Evolutionary conservation across 768 basidiomycete species (phyloP), one percentile per base, ranked within the genome.

Genomic region (Phlegmacium glaucopus): DNA sequence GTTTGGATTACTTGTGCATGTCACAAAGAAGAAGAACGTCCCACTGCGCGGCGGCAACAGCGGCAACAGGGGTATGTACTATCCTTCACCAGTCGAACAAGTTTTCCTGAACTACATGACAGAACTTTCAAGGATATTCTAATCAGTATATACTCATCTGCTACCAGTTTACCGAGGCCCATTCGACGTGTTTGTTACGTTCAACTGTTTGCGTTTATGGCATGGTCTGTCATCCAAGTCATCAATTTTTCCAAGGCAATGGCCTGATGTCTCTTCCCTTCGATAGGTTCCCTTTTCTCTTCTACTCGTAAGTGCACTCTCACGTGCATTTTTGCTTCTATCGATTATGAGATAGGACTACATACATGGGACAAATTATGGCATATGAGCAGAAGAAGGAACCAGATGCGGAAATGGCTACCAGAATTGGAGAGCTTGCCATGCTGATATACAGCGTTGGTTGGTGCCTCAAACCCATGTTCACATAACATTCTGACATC

Each of bases 191-290:
- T 97, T 9, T 97, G 94, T 63, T 83, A 86, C 59, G 94, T 96
- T 3, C 94, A 97, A 60, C 67, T 97, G 13, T 94, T 91, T 61
- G 94, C 94, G 2, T 97, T 95, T 63, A 95, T 95, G 91, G 93
- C 91, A 54, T 97, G 94, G 90, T 87, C 56, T 25, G 81, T 68
- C 42, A 16, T 22, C 17, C 39, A 13, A 32, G 35, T 40, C 37
- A 17, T 9, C 25, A 13, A 27, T 40, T 6, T 22, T 29, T 17
- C 13, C 5, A 25, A n/a, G 16, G 6, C 32, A 47, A 35, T 34
- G 58, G 10, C 42, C 17, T 40, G 43, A 56, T 16, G 44, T 38
- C 11, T 22, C 22, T 47, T 38, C 11, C 17, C 22, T 47, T 39
- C 16, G 35, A 10, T 37, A 87, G 88, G 91, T 97, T 97, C 61